These are phyloP conservation scores for Capillidium rhysosporum DNA, from an alignment of 371 early-diverging fungal species.

Conservation along the genomic window DNA sequence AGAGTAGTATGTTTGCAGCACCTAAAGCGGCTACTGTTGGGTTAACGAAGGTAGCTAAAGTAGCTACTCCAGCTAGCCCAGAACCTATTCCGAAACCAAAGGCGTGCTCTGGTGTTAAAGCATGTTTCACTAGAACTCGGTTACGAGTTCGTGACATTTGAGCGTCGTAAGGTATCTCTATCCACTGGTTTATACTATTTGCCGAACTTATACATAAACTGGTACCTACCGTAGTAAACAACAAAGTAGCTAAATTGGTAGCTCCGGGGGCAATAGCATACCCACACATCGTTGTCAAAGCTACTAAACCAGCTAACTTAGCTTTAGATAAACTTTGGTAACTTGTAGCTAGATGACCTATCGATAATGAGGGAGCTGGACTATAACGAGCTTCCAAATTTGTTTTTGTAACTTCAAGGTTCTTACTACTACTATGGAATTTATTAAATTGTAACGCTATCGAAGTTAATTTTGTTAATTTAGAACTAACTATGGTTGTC, in stretches of 20 bases:
- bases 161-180: conserved; percentile 88
- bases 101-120: conserved; percentile 68
- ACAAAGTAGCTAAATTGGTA: conserved; percentile 35
- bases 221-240: conserved; percentile 76
- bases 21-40: conserved; percentile 68
- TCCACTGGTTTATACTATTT: conserved; percentile 90
- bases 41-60: conserved; percentile 57
- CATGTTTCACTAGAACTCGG: conserved; percentile 65
- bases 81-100: conserved; percentile 49
- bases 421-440: no score
- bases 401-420: no score
- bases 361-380: no score
- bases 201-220: conserved; percentile 80
- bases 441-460: no score
- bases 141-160: conserved; percentile 90
- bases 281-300: conserved; percentile 85
- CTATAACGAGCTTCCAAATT: no score
- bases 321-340: conserved; percentile 54
- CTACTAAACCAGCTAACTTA: conserved; percentile 71
- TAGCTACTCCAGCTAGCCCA: conserved; percentile 46
- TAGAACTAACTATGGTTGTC: no score
- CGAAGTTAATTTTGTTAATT: no score
- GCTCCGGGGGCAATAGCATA: conserved; percentile 83
- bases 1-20: conserved; percentile 64
- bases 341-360: conserved; percentile 19